A percentile compares a stretch with the other conserved stretches of the same genome.
These are phyloP conservation scores for Hemisphaericaspora xylanilytica DNA, from an alignment of 1,139 yeast species.

Conservation along the genomic window DNA sequence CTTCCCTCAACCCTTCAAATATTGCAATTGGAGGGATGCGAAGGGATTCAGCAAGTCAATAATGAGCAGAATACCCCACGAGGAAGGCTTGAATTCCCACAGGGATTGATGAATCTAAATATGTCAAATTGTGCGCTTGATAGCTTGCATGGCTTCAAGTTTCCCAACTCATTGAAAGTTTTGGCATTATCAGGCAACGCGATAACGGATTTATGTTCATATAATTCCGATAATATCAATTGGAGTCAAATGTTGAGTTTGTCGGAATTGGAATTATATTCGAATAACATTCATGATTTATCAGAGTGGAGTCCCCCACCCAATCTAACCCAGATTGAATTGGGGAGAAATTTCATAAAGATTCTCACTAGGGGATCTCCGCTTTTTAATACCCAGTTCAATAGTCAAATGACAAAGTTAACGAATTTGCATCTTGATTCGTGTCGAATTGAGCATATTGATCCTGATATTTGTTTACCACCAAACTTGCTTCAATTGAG, in stretches of 20 bases:
- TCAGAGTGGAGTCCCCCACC: slow-evolving; percentile 27
- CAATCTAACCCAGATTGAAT: slow-evolving; percentile 21
- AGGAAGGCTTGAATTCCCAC: slow-evolving; percentile 23
- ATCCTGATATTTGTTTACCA: slow-evolving; percentile 18
- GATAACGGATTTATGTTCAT: slow-evolving; percentile 15
- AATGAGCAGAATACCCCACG: background rate
- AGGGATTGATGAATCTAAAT: slow-evolving; percentile 19
- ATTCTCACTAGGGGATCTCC: slow-evolving; percentile 11
- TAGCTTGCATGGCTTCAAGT: slow-evolving; percentile 21
- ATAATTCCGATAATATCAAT: slow-evolving; percentile 14
- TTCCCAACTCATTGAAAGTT: slow-evolving; percentile 25
- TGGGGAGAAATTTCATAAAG: slow-evolving; percentile 21
- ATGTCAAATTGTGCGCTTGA: slow-evolving; percentile 25
- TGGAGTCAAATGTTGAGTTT: slow-evolving; percentile 28
- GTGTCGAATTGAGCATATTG: slow-evolving; percentile 19
- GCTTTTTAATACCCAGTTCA: slow-evolving; percentile 11
- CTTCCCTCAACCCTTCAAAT: slow-evolving; percentile 26
- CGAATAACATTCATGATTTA: slow-evolving; percentile 21
- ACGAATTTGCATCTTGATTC: slow-evolving; percentile 14
- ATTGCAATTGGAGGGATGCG: slow-evolving; percentile 17
- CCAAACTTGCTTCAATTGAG: slow-evolving; percentile 11
- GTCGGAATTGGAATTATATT: slow-evolving; percentile 23
- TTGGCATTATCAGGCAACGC: slow-evolving; percentile 25
- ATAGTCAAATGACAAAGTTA: slow-evolving; percentile 9
- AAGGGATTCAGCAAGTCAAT: background rate